Evolutionary conservation across 768 basidiomycete species (phyloP), one percentile per base, ranked within the genome.

Genomic region (Hericium alpestre): DNA sequence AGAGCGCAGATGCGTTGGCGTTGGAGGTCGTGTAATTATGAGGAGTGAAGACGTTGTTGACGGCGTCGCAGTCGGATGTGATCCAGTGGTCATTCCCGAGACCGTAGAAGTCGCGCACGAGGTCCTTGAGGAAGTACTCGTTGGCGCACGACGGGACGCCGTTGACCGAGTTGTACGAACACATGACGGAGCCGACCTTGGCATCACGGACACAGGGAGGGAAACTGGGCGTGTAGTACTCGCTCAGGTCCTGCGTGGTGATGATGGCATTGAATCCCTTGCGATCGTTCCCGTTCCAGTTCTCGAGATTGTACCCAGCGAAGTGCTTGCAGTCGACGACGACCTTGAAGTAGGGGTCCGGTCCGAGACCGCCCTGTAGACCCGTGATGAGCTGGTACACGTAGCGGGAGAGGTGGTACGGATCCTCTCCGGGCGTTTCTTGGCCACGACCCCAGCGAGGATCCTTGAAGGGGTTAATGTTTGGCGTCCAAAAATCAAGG

Each of bases 391-490:
- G 72, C 60, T 75, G 75, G 63, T 74, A 74, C 20, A 80, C 79
- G 58, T 82, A 83, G 68, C 74, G 74, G 0, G 76, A 65, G 32
- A 77, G 69, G 57, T 76, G 79, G 67, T 74, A 79, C 0, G 80
- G 75, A 51, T 83, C 82, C 66, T 83, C 81, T 53, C 81, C 81
- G 7, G 80, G 81, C 0, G 81, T 82, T 66, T 82, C 82, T 61
- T 81, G 80, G 0, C 80, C 80, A 48, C 81, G 71, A 6, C 81
- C 81, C 81, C 82, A 82, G 11, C 80, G 79, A 46, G 82, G 81
- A 59, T 83, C 82, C 56, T 76, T 80, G 73, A 82, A 82, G 0
- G 81, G 66, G 59, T 68, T 69, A 41, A 71, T 68, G 58, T 82
- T 82, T 5, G 80, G 81, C 0, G 81, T 81, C 64, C 75, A 82